Conservation (phyloP, 139 green algal species). For the Zygnema circumcarinatum region DNA sequence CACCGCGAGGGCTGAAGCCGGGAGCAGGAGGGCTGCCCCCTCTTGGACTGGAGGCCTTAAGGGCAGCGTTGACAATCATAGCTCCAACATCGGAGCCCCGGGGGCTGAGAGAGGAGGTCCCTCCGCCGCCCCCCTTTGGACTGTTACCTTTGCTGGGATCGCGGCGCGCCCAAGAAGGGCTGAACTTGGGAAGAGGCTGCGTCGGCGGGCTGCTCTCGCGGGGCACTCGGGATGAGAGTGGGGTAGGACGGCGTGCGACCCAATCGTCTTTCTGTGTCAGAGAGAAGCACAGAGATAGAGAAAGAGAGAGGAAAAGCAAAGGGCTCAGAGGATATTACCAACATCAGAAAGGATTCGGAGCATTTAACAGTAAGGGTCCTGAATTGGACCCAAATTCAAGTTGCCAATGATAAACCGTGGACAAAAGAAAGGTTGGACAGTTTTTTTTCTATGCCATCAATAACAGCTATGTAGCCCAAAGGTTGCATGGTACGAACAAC, state of each 20-base stretch:
- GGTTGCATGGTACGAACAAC: no score
- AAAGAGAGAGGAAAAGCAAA: not conserved
- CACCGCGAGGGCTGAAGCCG: not conserved
- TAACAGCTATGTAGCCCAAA: no score
- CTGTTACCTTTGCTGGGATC: not conserved
- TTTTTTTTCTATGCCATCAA: no score
- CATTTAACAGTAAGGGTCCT: no score
- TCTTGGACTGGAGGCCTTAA: constrained; percentile 12
- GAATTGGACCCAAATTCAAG: no score
- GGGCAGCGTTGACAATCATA: constrained; percentile 21
- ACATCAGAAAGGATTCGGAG: no score
- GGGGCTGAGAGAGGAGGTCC: not conserved
- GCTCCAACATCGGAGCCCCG: constrained; percentile 9
- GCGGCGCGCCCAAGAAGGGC: not conserved
- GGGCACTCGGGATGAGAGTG: not conserved
- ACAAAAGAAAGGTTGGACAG: no score
- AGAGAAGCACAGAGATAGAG: constrained; percentile 9
- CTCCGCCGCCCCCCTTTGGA: not conserved
- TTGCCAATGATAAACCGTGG: no score
- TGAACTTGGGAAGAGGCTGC: not conserved
- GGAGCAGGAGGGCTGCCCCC: not conserved
- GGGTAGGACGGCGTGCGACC: not conserved
- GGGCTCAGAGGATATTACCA: no score
- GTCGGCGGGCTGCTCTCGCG: not conserved
- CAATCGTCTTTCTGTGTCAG: constrained; percentile 11